Evolutionary conservation across 768 basidiomycete genomes (phyloP).

Genomic region (Erythrobasidium yunnanense): DNA sequence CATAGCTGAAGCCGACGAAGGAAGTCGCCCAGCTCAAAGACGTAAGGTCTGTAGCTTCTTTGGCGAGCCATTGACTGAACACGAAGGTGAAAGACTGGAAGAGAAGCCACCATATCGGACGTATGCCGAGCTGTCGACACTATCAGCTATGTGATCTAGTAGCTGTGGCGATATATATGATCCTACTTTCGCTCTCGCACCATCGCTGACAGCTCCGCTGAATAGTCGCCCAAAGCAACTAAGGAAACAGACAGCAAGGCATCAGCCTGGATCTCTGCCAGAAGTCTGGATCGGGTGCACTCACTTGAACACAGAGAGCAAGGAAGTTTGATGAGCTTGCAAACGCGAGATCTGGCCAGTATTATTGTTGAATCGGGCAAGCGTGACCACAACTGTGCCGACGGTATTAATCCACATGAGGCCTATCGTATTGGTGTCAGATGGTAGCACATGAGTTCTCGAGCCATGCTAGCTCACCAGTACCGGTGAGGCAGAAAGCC

Average conservation of each 20-base stretch:
- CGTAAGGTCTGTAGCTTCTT: background rate
- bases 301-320: conserved; percentile 25
- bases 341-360: background rate
- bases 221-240: conserved; percentile 22
- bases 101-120: conserved; percentile 22
- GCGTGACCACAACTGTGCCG: conserved; percentile 21
- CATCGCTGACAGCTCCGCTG: conserved; percentile 10
- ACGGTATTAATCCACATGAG: conserved; percentile 26
- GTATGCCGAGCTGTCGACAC: background rate
- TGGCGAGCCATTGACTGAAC: conserved; percentile 16
- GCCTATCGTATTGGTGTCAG: too few relatives aligned
- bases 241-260: background rate
- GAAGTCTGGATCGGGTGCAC: background rate
- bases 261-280: background rate
- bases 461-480: conserved; percentile 1
- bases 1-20: conserved; percentile 25
- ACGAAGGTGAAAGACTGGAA: conserved; percentile 11
- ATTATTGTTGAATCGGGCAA: conserved; percentile 6
- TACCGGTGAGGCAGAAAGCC: conserved; percentile 13
- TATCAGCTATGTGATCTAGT: background rate
- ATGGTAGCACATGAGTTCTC: too few relatives aligned
- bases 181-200: background rate
- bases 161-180: background rate
- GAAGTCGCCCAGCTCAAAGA: conserved; percentile 18
- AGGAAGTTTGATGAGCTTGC: conserved; percentile 16